Evolutionary conservation across 2,329 filamentous ascomycete genomes (phyloP), one percentile per base, ranked within the genome.

Genomic region (Talaromyces sp.): DNA sequence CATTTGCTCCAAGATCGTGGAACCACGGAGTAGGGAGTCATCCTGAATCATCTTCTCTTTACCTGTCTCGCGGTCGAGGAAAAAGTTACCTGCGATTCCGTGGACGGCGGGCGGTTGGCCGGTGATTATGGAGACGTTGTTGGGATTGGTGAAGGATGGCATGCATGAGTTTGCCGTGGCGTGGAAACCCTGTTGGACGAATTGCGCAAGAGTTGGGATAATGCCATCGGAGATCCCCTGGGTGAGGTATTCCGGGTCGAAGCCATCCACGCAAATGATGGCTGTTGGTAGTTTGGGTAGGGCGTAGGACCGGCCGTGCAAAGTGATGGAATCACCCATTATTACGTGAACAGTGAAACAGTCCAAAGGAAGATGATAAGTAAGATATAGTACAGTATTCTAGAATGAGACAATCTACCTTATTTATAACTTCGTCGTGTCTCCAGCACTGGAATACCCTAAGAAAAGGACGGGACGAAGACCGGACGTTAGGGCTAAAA

Each of bases 71-170:
- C 69, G 69, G 69, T 82, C 79, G 2, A 82, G 72, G 67, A 76
- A 82, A 70, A 76, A 82, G 67, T 82, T 81, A 0, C 79, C 79
- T 1, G 78, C 71, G 47, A 81, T 79, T 35, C 80, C 80, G 61
- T 82, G 80, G 7, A 75, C 70, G 6, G 72, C 65, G 0, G 79
- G 73, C 2, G 79, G 78, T 9, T 71, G 73, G 3, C 80, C 79
- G 1, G 79, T 81, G 69, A 82, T 79, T 66, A 82, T 81, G 61
- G 77, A 80, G 6, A 80, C 72, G 64, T 81, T 81, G 72, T 81
- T 81, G 8, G 80, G 77, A 62, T 81, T 81, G 10, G 80, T 81
- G 63, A 81, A 77, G 1, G 80, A 79, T 0, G 80, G 80, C 79
- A 82, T 81, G 37, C 74, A 73, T 52, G 73, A 74, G 37, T 77